Conservation (phyloP, 192 early-diverging fungal species). For the Coemansia sp. region DNA sequence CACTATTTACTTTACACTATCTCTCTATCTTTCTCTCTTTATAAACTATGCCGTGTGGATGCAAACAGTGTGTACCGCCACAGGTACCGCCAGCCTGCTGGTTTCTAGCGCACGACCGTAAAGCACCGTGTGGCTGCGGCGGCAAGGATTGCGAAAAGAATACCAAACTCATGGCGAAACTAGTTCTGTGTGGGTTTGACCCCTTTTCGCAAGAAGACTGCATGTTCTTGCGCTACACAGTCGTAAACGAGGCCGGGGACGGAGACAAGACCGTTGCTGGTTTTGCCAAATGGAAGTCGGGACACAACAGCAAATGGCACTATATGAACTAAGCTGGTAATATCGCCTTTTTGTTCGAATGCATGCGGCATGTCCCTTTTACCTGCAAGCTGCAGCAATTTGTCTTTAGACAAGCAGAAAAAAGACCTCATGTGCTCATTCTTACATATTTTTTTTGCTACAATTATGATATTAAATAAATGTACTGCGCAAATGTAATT, state of each 20-base stretch:
- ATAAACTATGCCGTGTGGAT: conserved; percentile 37
- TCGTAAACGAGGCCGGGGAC: conserved; percentile 40
- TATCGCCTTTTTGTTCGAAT: conserved; percentile 12
- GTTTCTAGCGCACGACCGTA: conserved; percentile 48
- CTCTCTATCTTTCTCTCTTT: neutral
- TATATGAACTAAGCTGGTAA: conserved; percentile 27
- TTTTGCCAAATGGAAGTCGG: conserved; percentile 54
- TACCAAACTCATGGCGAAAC: conserved; percentile 43
- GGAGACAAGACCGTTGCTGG: conserved; percentile 37
- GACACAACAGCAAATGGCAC: conserved; percentile 37
- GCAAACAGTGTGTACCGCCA: conserved; percentile 19
- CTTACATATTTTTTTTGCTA: neutral
- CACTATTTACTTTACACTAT: conserved; percentile 3
- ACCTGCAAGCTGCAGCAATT: conserved; percentile 1
- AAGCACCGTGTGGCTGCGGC: conserved; percentile 50
- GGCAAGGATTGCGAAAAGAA: conserved; percentile 40
- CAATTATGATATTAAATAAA: neutral
- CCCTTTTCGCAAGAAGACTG: conserved; percentile 40
- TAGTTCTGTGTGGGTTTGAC: conserved; percentile 41
- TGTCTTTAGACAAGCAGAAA: conserved; percentile 2
- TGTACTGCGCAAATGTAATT: conserved; percentile 1
- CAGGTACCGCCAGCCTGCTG: conserved; percentile 40
- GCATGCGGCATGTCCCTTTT: neutral
- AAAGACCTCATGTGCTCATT: neutral
- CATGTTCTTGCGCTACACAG: conserved; percentile 47